Evolutionary conservation across 2,329 filamentous ascomycete genomes (phyloP), one percentile per base, ranked within the genome.

Genomic region (Curvularia lunata): DNA sequence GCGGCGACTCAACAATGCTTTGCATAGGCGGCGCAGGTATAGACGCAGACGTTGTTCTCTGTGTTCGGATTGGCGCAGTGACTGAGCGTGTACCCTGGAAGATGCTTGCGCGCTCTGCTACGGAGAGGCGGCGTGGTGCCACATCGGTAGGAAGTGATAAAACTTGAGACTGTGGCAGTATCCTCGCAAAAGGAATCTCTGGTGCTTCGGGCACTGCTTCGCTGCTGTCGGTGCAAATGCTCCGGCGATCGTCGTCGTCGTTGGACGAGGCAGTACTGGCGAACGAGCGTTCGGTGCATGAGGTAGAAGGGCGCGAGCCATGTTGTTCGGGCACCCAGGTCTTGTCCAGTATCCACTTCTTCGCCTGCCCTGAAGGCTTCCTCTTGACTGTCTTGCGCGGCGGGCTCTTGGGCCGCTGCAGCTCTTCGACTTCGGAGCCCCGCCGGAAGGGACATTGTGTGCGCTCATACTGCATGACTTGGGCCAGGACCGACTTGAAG

Each of bases 401-500:
- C 1, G 88, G 89, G 1, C 85, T 85, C 64, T 85, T 82, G 10
- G 88, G 87, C 55, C 84, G 82, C 66, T 91, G 87, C 0, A 91
- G 91, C 18, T 95, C 79, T 49, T 89, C 84, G 10, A 94, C 87
- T 0, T 86, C 88, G 67, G 96, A 96, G 3, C 85, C 84, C 58
- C 92, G 84, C 68, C 88, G 84, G 74, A 97, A 97, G 0, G 93
- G 93, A 74, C 92, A 97, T 43, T 88, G 85, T 0, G 93, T 97
- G 70, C 91, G 91, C 76, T 97, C 93, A 70, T 95, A 97, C 62
- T 90, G 88, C 45, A 97, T 81, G 13, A 96, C 86, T 61, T 87
- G 86, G 52, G 84, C 84, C 27, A 97, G 78, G 8, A 91, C 88
- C 10, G 80, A 80, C 69, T 91, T 91, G 63, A 97, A 81, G 34